phyloP scores from a whole-genome alignment of 1,284 basidiomycete species.

The Sanghuangporus sanghuang region DNA sequence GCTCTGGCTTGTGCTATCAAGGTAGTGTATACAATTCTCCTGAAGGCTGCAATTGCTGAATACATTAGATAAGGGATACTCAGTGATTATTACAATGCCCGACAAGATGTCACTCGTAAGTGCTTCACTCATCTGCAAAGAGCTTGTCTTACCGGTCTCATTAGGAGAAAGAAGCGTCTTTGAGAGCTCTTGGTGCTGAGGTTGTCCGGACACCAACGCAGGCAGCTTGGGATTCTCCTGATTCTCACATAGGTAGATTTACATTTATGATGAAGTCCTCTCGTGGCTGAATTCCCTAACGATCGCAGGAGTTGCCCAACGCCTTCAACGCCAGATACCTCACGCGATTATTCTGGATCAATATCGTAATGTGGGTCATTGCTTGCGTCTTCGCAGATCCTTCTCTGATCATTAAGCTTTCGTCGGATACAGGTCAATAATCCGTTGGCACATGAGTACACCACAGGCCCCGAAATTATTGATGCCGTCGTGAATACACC shows the following conservation, averaged over 20 bases:
- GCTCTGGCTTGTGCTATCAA: constrained; percentile 91
- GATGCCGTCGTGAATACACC: constrained; percentile 62
- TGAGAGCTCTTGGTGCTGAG: constrained; percentile 89
- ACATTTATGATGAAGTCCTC: constrained; percentile 31
- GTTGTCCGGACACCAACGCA: constrained; percentile 93
- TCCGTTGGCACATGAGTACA: constrained; percentile 83
- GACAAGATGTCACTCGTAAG: constrained; percentile 90
- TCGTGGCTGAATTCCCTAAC: constrained; percentile 81
- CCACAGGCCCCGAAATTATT: constrained; percentile 88
- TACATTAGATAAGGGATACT: constrained; percentile 81
- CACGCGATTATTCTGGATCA: constrained; percentile 91
- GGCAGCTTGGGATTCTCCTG: constrained; percentile 79
- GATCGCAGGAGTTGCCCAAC: constrained; percentile 77
- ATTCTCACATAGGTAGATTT: constrained; percentile 84
- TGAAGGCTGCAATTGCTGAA: constrained; percentile 50
- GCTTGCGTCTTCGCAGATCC: background rate
- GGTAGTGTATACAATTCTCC: constrained; percentile 38
- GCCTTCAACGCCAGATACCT: constrained; percentile 76
- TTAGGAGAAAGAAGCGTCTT: constrained; percentile 89
- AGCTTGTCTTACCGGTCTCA: background rate
- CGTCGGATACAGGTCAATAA: constrained; percentile 59
- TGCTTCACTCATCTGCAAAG: constrained; percentile 11
- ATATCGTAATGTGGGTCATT: constrained; percentile 62
- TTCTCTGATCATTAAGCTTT: constrained; percentile 14
- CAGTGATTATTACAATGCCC: constrained; percentile 91